A percentile compares a stretch with the other conserved stretches of the same genome.
Evolutionary conservation across 345 rosid genomes (phyloP).

Genomic region (Eucalyptus polybractea): DNA sequence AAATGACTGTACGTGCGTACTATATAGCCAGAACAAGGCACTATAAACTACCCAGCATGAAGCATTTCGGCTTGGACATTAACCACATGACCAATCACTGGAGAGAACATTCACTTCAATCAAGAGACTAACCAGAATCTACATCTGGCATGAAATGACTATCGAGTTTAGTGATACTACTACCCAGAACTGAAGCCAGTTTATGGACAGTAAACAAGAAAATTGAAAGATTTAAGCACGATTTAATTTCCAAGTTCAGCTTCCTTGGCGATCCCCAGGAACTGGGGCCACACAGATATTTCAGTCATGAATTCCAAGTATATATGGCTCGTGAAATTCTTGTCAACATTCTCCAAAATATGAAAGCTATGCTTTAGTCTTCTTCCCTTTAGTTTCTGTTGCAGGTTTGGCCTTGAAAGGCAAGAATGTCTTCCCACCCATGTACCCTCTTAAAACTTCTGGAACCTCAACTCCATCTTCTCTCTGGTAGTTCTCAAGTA

Average conservation of each 20-base stretch:
- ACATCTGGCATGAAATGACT: background rate
- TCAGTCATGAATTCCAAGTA: background rate
- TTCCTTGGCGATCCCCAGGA: background rate
- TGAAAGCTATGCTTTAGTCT: slow-evolving; percentile 13
- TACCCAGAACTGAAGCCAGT: background rate
- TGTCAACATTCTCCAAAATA: background rate
- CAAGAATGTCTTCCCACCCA: slow-evolving; percentile 64
- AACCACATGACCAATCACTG: background rate
- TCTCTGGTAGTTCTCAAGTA: slow-evolving; percentile 82
- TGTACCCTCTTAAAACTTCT: slow-evolving; percentile 41
- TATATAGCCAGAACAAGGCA: background rate
- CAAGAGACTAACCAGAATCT: background rate
- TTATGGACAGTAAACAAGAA: background rate
- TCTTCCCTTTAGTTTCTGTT: slow-evolving; percentile 31
- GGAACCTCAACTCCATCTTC: slow-evolving; percentile 85
- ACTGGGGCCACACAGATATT: background rate
- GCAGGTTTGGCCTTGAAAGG: slow-evolving; percentile 71
- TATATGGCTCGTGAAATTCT: background rate
- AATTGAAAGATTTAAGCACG: background rate
- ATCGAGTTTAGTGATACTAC: background rate
- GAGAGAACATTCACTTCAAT: background rate
- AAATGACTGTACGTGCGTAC: background rate
- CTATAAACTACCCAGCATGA: background rate
- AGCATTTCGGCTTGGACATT: background rate
- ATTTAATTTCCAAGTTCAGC: background rate